Conservation (phyloP, 1,284 basidiomycete species). For the Xanthoconium separans region DNA sequence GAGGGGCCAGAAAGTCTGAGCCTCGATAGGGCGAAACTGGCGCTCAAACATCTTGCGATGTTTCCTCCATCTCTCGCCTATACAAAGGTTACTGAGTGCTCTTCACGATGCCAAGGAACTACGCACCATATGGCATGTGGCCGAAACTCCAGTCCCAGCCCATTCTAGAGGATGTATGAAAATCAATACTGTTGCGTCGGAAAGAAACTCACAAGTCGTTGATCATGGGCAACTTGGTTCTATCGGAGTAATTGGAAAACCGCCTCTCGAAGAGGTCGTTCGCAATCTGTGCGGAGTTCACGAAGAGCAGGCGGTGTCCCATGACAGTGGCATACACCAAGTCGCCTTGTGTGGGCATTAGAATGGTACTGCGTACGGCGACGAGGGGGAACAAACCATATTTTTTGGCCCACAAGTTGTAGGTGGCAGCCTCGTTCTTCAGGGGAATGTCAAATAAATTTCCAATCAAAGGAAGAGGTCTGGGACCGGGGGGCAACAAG, state of each 20-base stretch:
- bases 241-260: constrained; percentile 31
- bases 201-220: constrained; percentile 29
- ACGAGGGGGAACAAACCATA: constrained; percentile 25
- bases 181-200: background rate
- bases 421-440: constrained; percentile 29
- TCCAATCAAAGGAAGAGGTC: constrained; percentile 32
- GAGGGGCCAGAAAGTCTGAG: constrained; percentile 39
- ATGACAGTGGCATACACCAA: constrained; percentile 32
- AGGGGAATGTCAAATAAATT: constrained; percentile 32
- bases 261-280: constrained; percentile 38
- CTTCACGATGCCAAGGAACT: background rate
- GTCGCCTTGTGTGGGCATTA: constrained; percentile 20
- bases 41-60: constrained; percentile 49
- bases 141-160: constrained; percentile 54
- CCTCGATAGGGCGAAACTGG: constrained; percentile 41
- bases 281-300: constrained; percentile 36
- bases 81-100: background rate
- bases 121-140: constrained; percentile 49
- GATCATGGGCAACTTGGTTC: constrained; percentile 32
- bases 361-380: background rate
- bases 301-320: constrained; percentile 29
- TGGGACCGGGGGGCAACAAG: constrained; percentile 33
- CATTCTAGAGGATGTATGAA: constrained; percentile 35
- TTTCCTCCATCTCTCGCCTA: constrained; percentile 47
- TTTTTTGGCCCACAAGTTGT: constrained; percentile 33